phyloP scores from a whole-genome alignment of 2,329 filamentous ascomycete genomes.

The Leptographium procerum region DNA sequence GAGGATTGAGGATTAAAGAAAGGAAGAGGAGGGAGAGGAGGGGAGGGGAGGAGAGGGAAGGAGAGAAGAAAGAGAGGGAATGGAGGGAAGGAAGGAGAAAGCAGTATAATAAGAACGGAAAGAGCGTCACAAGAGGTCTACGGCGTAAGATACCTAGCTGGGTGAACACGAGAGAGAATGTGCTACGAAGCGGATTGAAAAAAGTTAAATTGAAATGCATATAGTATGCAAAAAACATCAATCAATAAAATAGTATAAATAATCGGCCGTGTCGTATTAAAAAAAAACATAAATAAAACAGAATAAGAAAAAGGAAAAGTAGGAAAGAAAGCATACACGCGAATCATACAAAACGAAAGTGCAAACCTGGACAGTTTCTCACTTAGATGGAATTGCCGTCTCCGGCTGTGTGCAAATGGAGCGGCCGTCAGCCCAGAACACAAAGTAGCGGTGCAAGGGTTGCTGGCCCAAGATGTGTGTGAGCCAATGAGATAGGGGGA shows the following conservation, averaged over 20 bases:
- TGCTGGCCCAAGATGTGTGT: neutral
- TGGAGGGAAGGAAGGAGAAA: neutral
- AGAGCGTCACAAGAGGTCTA: slow-evolving; percentile 3
- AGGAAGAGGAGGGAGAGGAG: neutral
- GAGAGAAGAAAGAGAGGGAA: neutral
- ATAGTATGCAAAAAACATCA: neutral
- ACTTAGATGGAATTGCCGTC: neutral
- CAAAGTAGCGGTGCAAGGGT: slow-evolving; percentile 2
- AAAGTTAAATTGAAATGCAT: neutral
- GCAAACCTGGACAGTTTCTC: neutral
- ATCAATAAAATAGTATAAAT: slow-evolving; percentile 5
- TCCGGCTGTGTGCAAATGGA: neutral
- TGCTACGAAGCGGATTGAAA: neutral
- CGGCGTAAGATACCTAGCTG: neutral
- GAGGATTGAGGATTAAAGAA: neutral
- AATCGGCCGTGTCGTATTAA: neutral
- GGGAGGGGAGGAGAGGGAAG: neutral
- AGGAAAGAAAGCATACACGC: neutral
- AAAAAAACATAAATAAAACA: neutral
- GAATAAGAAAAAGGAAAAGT: neutral
- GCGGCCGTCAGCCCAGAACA: neutral
- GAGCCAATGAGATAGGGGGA: neutral
- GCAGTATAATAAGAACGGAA: neutral
- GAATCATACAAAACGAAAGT: slow-evolving; percentile 4
- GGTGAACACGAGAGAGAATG: neutral